Evolutionary conservation across 2,329 filamentous ascomycete genomes (phyloP), one percentile per base, ranked within the genome.

Genomic region (Helotiales sp.): DNA sequence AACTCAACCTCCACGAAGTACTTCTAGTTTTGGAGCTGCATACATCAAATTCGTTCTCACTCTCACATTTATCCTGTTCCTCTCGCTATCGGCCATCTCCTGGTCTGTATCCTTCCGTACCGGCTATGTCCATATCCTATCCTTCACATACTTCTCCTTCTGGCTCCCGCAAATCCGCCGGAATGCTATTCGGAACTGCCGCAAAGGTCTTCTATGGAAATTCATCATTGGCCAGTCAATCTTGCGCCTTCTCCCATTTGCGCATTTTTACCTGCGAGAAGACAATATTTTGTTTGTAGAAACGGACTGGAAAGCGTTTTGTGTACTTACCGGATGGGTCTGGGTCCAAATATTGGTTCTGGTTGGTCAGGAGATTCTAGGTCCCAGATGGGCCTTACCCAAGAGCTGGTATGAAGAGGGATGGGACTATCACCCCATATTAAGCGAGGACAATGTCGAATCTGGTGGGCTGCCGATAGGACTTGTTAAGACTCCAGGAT

Each of bases 351-450:
- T 96, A 26, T 86, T 92, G 77, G 77, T 91, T 7, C 84, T 99
- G n/a, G 87, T 83, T 0, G 90, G 87, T 49, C 96, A 99, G 81
- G 92, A 95, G 71, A 83, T 97, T 15, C 82, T 98, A 3, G 95
- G 96, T 0, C 93, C 95, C 1, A 85, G 96, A n/a, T 95, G 96
- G 80, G 93, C 93, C 63, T 81, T 98, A 0, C 90, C 89, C 1
- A 85, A 87, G 52, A 85, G 86, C 60, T 90, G 88, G 87, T 82
- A 84, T 68, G 86, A 87, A n/a, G 86, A 89, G 65, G 92, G 91
- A 0, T 99, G 97, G 86, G 95, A 99, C 76, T 99, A 99, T 77
- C 95, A 99, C 78, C 95, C 93, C 0, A 85, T 97, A 2, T 83
- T 99, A 24, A 88, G 93, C 30, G 92, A 93, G 75, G 93, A 97